These are phyloP conservation scores for Colletotrichum somersetense DNA, from an alignment of 2,329 filamentous ascomycete genomes.

Conservation along the genomic window DNA sequence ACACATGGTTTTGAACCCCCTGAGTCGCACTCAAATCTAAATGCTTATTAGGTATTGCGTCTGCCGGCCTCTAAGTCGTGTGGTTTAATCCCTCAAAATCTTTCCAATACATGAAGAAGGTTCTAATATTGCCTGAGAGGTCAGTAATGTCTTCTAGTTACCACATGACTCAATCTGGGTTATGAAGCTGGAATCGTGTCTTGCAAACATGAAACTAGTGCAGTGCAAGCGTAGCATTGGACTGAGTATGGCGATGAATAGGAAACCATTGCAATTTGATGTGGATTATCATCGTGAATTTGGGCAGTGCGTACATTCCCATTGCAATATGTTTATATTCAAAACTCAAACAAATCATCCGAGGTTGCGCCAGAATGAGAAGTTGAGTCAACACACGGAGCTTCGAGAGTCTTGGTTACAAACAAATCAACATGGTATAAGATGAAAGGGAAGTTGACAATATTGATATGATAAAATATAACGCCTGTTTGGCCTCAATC, in stretches of 20 bases:
- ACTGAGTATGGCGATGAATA: not conserved
- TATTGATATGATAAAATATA: rapidly evolving
- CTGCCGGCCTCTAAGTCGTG: not conserved
- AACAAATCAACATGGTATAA: not conserved
- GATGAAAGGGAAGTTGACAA: not conserved
- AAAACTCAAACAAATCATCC: rapidly evolving
- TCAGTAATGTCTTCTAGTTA: not conserved
- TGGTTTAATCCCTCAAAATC: not conserved
- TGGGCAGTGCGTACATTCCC: not conserved
- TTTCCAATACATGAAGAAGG: not conserved
- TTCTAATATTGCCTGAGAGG: not conserved
- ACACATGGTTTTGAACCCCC: not conserved
- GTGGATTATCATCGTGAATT: not conserved
- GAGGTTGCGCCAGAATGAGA: not conserved
- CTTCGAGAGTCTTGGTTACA: not conserved
- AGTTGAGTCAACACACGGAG: too few species aligned
- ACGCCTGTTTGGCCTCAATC: not conserved
- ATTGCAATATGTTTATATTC: rapidly evolving
- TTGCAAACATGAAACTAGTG: not conserved
- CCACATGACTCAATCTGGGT: not conserved
- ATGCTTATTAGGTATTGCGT: not conserved
- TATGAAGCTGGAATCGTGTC: not conserved
- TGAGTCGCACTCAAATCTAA: not conserved
- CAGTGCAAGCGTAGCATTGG: too few species aligned
- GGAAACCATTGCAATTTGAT: not conserved